A percentile compares a stretch with the other conserved stretches of the same genome.
Evolutionary conservation across 2,329 filamentous ascomycete species (phyloP).

Genomic region (Fusarium humuli): DNA sequence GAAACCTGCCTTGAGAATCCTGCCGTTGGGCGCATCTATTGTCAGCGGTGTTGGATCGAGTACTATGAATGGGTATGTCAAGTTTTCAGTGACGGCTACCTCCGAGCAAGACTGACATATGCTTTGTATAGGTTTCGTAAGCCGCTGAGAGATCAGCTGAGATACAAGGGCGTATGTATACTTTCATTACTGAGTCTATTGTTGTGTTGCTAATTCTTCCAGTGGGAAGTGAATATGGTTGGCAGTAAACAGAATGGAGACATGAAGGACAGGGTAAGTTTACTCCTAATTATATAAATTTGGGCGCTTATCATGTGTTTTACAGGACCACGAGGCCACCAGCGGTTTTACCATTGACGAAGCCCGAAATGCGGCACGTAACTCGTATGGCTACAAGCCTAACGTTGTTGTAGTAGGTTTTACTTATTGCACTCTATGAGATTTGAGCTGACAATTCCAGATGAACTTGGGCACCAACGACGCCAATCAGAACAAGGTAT

Average conservation of each 20-base stretch:
- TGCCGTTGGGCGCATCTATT: conserved; percentile 11
- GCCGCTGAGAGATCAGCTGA: background rate
- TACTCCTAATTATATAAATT: too few species aligned
- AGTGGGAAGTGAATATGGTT: conserved; percentile 3
- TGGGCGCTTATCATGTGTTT: too few species aligned
- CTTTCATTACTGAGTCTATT: too few species aligned
- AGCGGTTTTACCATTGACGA: background rate
- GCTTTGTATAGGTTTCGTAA: background rate
- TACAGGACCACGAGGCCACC: too few species aligned
- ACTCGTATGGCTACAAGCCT: background rate
- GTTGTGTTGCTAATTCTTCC: too few species aligned
- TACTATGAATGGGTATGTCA: background rate
- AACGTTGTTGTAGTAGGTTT: background rate
- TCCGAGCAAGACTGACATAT: background rate
- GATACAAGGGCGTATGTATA: background rate
- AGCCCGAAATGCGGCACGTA: background rate
- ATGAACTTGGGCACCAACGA: conserved; percentile 1
- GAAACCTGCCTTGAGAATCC: background rate
- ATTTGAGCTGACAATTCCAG: background rate
- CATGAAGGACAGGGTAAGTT: conserved; percentile 3
- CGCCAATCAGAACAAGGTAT: background rate
- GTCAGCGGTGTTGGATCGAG: conserved; percentile 1
- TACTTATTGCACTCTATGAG: too few species aligned
- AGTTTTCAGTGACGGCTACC: too few species aligned
- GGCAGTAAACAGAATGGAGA: conserved; percentile 3